These are phyloP conservation scores for Zea mays DNA, from an alignment of 176 grass and related monocot genomes.

Conservation along the genomic window Zm-B73-REFERENCE-NAM-5.0 NC_050104.1:131278501-131279000, in stretches of 20 bases:
- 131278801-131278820: no score
- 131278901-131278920: neutral
- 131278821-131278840: no score
- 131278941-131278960: no score
- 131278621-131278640: neutral
- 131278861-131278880: neutral
- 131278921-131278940: neutral
- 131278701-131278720: neutral
- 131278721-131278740: neutral
- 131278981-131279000: no score
- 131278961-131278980: no score
- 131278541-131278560: slow-evolving; percentile 12
- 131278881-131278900: neutral
- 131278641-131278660: neutral
- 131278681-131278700: neutral
- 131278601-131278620: neutral
- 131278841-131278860: neutral
- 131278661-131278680: neutral
- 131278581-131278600: no score
- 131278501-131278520: slow-evolving; percentile 27
- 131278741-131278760: neutral
- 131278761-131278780: neutral
- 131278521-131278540: neutral
- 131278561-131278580: neutral
- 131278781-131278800: no score